These are phyloP conservation scores for Alternaria sp. DNA, from an alignment of 2,329 filamentous ascomycete genomes.

Conservation along the genomic window DNA sequence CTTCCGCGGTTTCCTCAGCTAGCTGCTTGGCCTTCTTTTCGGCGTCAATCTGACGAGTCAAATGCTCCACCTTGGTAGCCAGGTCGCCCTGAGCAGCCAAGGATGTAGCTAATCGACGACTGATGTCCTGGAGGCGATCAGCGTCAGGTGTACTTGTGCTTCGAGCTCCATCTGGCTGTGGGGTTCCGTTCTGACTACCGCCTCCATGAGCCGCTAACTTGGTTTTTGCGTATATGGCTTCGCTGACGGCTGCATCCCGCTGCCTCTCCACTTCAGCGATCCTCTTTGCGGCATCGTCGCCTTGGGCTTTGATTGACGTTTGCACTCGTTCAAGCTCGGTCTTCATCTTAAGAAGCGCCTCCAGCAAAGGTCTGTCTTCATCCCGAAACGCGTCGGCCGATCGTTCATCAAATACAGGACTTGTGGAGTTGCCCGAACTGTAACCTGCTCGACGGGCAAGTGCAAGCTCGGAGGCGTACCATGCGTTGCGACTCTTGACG, in stretches of 20 bases:
- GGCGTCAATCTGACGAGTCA: conserved; percentile 74
- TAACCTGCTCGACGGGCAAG: conserved; percentile 92
- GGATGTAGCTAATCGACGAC: conserved; percentile 80
- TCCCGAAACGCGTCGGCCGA: conserved; percentile 82
- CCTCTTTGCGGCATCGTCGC: conserved; percentile 80
- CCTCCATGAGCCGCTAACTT: conserved; percentile 82
- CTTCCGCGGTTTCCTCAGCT: conserved; percentile 85
- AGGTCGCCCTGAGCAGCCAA: conserved; percentile 80
- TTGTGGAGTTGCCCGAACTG: conserved; percentile 71
- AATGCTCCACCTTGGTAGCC: conserved; percentile 73
- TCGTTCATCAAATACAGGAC: conserved; percentile 76
- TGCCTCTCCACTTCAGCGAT: conserved; percentile 96
- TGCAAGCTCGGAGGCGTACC: conserved; percentile 95
- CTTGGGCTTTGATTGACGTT: conserved; percentile 85
- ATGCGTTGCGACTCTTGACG: conserved; percentile 85
- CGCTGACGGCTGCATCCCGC: conserved; percentile 89
- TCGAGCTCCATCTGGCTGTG: conserved; percentile 60
- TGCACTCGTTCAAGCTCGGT: conserved; percentile 90
- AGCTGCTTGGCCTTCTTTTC: conserved; percentile 82
- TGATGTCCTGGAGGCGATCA: conserved; percentile 76
- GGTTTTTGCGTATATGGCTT: conserved; percentile 93
- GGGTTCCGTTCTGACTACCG: conserved; percentile 67
- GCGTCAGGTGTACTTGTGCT: conserved; percentile 66
- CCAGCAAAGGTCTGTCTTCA: conserved; percentile 88
- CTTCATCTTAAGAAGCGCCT: conserved; percentile 90